Conservation (phyloP, 2,329 filamentous ascomycete species). For the Madurella mycetomatis region DNA sequence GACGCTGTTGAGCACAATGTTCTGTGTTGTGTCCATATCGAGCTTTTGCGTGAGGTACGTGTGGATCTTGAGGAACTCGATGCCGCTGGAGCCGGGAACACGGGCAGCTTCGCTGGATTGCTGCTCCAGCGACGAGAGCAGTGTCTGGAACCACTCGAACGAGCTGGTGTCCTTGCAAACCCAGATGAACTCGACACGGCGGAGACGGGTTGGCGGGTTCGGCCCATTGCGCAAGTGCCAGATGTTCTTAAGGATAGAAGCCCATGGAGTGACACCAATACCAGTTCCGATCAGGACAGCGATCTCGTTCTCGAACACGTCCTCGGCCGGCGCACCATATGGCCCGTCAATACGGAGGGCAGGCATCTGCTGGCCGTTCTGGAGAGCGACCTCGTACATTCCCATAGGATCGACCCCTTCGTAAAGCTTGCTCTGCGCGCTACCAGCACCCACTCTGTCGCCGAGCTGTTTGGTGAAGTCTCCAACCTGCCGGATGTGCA, state of each 20-base stretch:
- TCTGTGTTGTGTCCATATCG: conserved; percentile 87
- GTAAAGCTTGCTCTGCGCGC: conserved; percentile 82
- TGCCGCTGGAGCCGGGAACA: conserved; percentile 60
- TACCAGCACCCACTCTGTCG: conserved; percentile 87
- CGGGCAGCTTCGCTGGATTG: conserved; percentile 71
- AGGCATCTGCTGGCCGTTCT: conserved; percentile 92
- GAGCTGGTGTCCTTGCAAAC: conserved; percentile 92
- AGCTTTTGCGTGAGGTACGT: conserved; percentile 94
- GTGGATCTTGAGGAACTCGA: conserved; percentile 94
- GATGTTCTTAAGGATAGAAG: conserved; percentile 90
- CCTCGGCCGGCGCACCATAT: conserved; percentile 93
- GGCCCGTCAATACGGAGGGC: conserved; percentile 85
- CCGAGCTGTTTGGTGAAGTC: conserved; percentile 95
- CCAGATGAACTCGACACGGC: conserved; percentile 98
- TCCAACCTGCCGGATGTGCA: conserved; percentile 93
- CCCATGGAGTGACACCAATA: conserved; percentile 85
- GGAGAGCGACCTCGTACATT: conserved; percentile 95
- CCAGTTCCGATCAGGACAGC: conserved; percentile 81
- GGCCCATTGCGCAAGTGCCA: conserved; percentile 91
- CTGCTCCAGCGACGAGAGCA: conserved; percentile 83
- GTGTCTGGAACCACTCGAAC: conserved; percentile 98
- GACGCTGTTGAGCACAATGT: conserved; percentile 95
- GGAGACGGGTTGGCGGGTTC: conserved; percentile 82
- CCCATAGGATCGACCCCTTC: conserved; percentile 87
- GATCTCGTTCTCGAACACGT: conserved; percentile 92